Evolutionary conservation across 2,329 filamentous ascomycete genomes (phyloP), one percentile per base, ranked within the genome.

Genomic region (Plenodomus lindquistii): DNA sequence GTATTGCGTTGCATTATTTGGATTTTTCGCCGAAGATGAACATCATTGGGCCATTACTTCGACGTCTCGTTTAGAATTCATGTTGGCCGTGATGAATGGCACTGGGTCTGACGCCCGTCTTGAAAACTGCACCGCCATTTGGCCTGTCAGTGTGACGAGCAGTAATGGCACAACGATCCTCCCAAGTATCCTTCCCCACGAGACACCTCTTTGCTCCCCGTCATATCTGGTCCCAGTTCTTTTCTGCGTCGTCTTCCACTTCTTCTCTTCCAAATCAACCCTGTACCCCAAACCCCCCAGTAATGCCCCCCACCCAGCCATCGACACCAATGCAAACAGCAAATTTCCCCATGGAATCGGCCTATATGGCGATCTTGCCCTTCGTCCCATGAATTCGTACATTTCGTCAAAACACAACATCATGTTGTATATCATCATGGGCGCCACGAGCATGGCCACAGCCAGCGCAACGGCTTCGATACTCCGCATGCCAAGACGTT

Each of bases 231-330:
- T 29, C 16, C 17, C 24, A 6, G 27, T 9, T n/a, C 15, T n/a
- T 20, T 27, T 38, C 4, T 38, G 22, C 11, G 10, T 10, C 22
- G 6, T 55, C 16, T 10, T 47, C n/a, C 45, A 41, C 39, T 34
- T 31, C 20, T 39, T 15, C 10, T 40, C 40, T 35, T 58, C 56
- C 20, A 57, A 10, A 8, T 52, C 39, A 2, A 40, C 46, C 6
- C 24, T 37, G 34, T 56, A 59, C 16, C 52, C 50, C 27, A 60
- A 15, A 10, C 54, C 31, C 15, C 46, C 51, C 15, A 63, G 17
- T 22, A 46, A 51, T 11, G 47, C 31, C 36, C 61, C 57, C 60
- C 62, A 65, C 5, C 18, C 54, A 2, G 49, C 21, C 16, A 63
- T 27, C 18, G 59, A 13, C 9, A 44, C 20, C 3, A 22, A 18